These are phyloP conservation scores for Serendipita sp. DNA, from an alignment of 768 basidiomycete species.

Conservation along the genomic window DNA sequence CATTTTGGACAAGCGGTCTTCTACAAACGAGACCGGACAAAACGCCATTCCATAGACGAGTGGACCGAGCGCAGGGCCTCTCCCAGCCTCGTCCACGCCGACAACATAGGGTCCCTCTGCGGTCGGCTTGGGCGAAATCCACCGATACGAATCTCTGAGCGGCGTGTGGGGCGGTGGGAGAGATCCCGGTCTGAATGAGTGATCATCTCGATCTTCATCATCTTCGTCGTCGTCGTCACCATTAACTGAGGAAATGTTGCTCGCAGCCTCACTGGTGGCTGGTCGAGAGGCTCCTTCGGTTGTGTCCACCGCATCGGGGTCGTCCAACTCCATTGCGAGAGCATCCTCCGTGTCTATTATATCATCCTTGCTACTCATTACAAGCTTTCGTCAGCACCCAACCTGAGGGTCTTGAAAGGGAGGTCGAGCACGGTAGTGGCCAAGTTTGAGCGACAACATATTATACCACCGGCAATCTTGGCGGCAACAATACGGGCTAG, in stretches of 20 bases:
- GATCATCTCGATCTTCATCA: neutral
- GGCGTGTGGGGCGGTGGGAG: constrained; percentile 41
- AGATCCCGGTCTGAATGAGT: constrained; percentile 24
- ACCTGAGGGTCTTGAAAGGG: too few species aligned
- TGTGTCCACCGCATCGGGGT: neutral
- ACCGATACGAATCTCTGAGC: constrained; percentile 55
- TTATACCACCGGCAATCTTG: too few species aligned
- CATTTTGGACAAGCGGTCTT: constrained; percentile 53
- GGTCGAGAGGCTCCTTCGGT: neutral
- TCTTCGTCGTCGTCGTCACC: neutral
- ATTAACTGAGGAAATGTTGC: neutral
- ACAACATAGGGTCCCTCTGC: constrained; percentile 73
- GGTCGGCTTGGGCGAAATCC: constrained; percentile 58
- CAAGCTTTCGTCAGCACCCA: too few species aligned
- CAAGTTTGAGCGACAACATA: too few species aligned
- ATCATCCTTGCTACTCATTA: neutral
- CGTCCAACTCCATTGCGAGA: neutral
- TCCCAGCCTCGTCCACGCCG: constrained; percentile 96
- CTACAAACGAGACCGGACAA: constrained; percentile 58
- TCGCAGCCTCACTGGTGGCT: neutral
- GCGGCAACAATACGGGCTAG: too few species aligned
- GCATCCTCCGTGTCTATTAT: neutral
- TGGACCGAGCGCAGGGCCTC: constrained; percentile 90
- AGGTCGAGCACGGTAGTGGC: too few species aligned
- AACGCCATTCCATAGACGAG: constrained; percentile 94